Percentiles rank a stretch among this genome's conserved stretches.
phyloP scores from a whole-genome alignment of 2,329 filamentous ascomycete species.

The Exophiala mesophila region DNA sequence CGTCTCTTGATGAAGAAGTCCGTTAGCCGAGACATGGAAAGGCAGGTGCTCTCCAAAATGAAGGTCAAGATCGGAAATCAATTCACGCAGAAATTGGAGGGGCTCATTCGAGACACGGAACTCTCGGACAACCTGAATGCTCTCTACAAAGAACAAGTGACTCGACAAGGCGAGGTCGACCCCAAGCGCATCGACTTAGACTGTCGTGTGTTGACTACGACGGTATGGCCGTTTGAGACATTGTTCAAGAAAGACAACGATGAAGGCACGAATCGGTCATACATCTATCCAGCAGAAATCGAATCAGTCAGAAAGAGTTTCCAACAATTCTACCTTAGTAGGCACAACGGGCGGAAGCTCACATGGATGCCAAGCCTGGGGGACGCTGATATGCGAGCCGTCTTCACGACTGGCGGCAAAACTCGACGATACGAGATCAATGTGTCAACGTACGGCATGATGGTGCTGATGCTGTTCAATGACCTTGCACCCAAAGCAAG shows the following conservation, averaged over 20 bases:
- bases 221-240: conserved; percentile 89
- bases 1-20: conserved; percentile 84
- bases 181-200: conserved; percentile 68
- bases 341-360: conserved; percentile 80
- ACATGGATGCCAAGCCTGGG: conserved; percentile 77
- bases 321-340: conserved; percentile 79
- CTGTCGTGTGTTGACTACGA: conserved; percentile 83
- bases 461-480: conserved; percentile 87
- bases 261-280: conserved; percentile 46
- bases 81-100: conserved; percentile 88
- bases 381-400: conserved; percentile 79
- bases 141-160: conserved; percentile 68
- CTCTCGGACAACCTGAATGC: conserved; percentile 77
- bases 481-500: conserved; percentile 53
- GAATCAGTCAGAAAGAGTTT: conserved; percentile 76
- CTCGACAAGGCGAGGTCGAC: conserved; percentile 51
- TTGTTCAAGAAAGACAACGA: conserved; percentile 59
- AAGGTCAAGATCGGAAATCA: conserved; percentile 93
- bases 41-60: conserved; percentile 94
- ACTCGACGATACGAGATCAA: conserved; percentile 80
- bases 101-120: conserved; percentile 96
- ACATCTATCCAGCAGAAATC: conserved; percentile 71
- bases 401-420: conserved; percentile 68
- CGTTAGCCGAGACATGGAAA: conserved; percentile 85
- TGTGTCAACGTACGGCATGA: conserved; percentile 87